Evolutionary conservation across 768 basidiomycete species (phyloP).

Genomic region (Boletus rubescentipes): DNA sequence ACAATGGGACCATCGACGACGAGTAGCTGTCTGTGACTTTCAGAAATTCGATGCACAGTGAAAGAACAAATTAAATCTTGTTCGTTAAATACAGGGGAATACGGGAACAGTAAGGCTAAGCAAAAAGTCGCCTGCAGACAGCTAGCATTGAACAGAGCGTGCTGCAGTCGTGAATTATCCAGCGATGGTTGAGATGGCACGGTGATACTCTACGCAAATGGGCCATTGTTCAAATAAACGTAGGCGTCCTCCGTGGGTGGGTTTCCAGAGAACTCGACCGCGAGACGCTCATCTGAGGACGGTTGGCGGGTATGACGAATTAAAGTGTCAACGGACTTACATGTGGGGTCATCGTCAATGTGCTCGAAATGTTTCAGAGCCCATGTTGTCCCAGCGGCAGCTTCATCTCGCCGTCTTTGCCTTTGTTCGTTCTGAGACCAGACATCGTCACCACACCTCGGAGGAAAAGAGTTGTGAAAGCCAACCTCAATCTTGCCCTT

Average conservation of each 20-base stretch:
- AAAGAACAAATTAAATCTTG: conserved; percentile 13
- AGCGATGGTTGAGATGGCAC: not conserved
- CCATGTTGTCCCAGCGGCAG: conserved; percentile 71
- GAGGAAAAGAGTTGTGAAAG: too few relatives aligned
- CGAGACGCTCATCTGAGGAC: conserved; percentile 58
- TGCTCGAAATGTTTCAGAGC: conserved; percentile 73
- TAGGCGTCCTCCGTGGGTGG: conserved; percentile 80
- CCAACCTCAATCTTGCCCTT: conserved; percentile 89
- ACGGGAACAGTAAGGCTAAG: conserved; percentile 13
- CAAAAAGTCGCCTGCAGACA: conserved; percentile 14
- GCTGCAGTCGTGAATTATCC: conserved; percentile 4
- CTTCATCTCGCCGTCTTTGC: conserved; percentile 82
- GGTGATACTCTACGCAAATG: conserved; percentile 22
- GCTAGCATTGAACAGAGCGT: conserved; percentile 1
- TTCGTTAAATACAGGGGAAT: conserved; percentile 13
- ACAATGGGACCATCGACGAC: not conserved
- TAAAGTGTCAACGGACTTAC: conserved; percentile 42
- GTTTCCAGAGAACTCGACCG: conserved; percentile 54
- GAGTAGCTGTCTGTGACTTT: not conserved
- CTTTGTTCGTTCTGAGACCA: conserved; percentile 81
- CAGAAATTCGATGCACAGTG: not conserved
- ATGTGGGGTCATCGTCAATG: conserved; percentile 68
- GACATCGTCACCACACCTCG: not conserved
- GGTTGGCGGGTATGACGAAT: not conserved
- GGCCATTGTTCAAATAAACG: conserved; percentile 59